phyloP scores from a whole-genome alignment of 2,329 filamentous ascomycete genomes.

The Fusarium pilosicola region DNA sequence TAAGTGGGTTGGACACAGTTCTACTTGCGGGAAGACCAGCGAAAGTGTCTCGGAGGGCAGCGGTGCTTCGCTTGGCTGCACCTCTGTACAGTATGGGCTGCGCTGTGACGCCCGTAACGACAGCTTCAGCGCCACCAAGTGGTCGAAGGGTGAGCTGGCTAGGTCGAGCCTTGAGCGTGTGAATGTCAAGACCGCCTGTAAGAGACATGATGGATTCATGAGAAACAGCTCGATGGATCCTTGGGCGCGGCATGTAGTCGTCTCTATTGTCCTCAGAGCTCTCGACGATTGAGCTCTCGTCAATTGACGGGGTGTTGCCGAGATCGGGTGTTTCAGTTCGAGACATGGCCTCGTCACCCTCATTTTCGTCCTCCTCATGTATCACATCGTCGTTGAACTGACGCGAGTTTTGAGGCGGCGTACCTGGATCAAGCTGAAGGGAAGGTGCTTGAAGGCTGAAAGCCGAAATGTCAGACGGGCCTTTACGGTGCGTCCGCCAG shows the following conservation, averaged over 20 bases:
- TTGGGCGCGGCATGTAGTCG: constrained; percentile 53
- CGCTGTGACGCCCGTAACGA: constrained; percentile 68
- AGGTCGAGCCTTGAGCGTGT: constrained; percentile 79
- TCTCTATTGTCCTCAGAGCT: constrained; percentile 47
- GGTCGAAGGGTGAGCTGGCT: constrained; percentile 74
- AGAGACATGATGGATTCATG: constrained; percentile 92
- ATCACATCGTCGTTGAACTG: constrained; percentile 47
- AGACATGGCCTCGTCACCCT: constrained; percentile 30
- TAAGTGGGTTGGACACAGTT: constrained; percentile 46
- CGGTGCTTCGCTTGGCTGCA: constrained; percentile 61
- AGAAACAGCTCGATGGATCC: constrained; percentile 74
- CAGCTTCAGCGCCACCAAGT: constrained; percentile 64
- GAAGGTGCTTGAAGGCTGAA: constrained; percentile 57
- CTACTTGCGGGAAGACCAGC: constrained; percentile 51
- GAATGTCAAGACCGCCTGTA: constrained; percentile 88
- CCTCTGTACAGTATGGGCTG: constrained; percentile 65
- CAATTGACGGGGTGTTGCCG: constrained; percentile 46
- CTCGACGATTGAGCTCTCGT: constrained; percentile 49
- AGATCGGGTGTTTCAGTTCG: constrained; percentile 40
- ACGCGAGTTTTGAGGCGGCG: constrained; percentile 34
- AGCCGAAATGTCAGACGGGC: constrained; percentile 65
- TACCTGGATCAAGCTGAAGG: constrained; percentile 50
- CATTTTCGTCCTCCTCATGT: constrained; percentile 53
- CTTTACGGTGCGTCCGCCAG: constrained; percentile 65
- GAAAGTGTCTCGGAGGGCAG: constrained; percentile 67